These are phyloP conservation scores for Carex arenaria DNA, from an alignment of 202 grass and related monocot genomes.

Conservation along the genomic window DNA sequence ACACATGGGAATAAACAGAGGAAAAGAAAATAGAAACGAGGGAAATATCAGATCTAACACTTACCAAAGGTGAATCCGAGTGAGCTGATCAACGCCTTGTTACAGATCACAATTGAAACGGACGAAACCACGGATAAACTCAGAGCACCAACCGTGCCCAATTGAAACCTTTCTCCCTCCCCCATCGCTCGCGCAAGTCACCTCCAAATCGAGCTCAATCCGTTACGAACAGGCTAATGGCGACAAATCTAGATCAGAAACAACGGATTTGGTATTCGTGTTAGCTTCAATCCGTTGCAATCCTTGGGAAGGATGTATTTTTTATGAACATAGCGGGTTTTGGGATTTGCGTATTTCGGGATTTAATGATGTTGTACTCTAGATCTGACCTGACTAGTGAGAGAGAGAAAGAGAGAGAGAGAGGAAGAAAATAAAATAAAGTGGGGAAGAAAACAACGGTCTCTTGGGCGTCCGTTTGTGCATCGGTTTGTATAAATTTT, in stretches of 20 bases:
- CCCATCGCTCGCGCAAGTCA: slow-evolving; percentile 38
- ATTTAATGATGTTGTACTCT: background rate
- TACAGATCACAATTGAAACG: slow-evolving; percentile 91
- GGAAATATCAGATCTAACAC: slow-evolving; percentile 50
- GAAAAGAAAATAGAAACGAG: slow-evolving; percentile 3
- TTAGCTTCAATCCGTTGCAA: slow-evolving; percentile 12
- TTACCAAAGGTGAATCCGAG: slow-evolving; percentile 85
- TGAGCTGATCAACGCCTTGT: slow-evolving; percentile 95
- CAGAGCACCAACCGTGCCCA: slow-evolving; percentile 84
- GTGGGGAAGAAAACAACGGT: slow-evolving; percentile 11
- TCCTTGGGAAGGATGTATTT: background rate
- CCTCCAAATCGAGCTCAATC: slow-evolving; percentile 17
- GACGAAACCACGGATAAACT: slow-evolving; percentile 90
- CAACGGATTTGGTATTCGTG: background rate
- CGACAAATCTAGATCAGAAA: slow-evolving; percentile 12
- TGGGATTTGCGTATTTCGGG: background rate
- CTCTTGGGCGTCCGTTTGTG: background rate
- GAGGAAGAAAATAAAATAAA: background rate
- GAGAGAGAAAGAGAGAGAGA: background rate
- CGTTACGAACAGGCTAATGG: background rate
- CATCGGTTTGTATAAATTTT: background rate
- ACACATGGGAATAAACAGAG: background rate
- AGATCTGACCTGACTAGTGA: slow-evolving; percentile 27
- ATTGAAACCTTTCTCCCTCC: slow-evolving; percentile 75
- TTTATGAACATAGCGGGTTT: background rate